Base-by-base conservation (phyloP, 2,329 filamentous ascomycete species). In the Pseudogymnoascus sp. region DNA sequence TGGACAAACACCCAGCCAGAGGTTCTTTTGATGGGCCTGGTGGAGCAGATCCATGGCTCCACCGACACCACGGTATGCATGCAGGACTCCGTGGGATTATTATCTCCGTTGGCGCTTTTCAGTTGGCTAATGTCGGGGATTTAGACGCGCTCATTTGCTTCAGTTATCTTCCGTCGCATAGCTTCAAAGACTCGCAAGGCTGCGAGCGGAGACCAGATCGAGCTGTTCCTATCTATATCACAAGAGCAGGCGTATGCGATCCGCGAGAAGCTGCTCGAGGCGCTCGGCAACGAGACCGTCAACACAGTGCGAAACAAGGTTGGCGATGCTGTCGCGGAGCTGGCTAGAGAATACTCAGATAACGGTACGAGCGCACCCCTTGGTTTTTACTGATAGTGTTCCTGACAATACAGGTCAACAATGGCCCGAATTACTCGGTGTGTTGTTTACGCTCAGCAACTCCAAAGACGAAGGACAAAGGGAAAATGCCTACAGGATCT, bases 321-420 rank as follows among this genome's bases (percentile, higher is more conserved):
- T 74, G 95, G 93, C 71, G 95, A 99, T 78, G 92, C 93, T n/a
- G 90, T 98, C 67, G 95, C 95, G 23, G 95, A 99, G 78, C 83
- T 99, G 66, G 95, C 93, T 51, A 87, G 95, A 72, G 92, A 99
- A 79, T 97, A 97, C 77, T 90, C 90, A 51, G 95, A 98, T 72
- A 92, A 90, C 73, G 88, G 92, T 96, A 82, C 76, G 87, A 51
- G 23, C 23, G 45, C 45, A 79, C 64, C 28, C 25, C 19, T 19
- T 61, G n/a, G 4, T 6, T 64, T 45, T 11, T 36, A 28, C n/a
- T 60, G 23, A 64, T 31, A 62, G 68, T 71, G 64, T 72, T 63
- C 8, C 36, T n/a, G 7, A 63, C 75, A 96, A 19, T 3, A 63
- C 75, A 96, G 92, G 86, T 71, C 86, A 95, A 67, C 82, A 87